Base-by-base conservation (phyloP, 2,329 filamentous ascomycete genomes). In the Xylaria sp. region DNA sequence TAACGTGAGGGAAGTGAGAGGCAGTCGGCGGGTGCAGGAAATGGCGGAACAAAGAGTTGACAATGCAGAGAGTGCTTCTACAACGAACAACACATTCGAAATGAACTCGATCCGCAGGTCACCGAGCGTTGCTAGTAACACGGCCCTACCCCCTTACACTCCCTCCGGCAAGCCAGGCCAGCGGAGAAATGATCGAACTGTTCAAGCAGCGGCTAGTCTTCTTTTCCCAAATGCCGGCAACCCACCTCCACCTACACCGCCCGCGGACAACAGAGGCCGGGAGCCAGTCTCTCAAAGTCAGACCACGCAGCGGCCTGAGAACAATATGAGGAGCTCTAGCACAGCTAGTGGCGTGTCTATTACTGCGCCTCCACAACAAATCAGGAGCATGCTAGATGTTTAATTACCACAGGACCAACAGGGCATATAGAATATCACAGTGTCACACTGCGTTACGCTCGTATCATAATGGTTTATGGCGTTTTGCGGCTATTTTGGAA, bases 371-470 rank as follows among this genome's bases (percentile, higher is more conserved):
- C 83, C 84, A n/a, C 83, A 85, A 70, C 80, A 84, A 69, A 75
- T 87, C 5, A 78, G 76, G 69, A 87, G 85, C 70, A 87, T 87
- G 85, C 67, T 87, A 68, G 85, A 87, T 68, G 70, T 87, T 14
- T 87, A 74, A 72, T 50, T 21, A 12, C 31, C n/a, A 2, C 2
- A 17, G 6, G 23, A 14, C 19, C 35, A 28, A n/a, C 19, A 43
- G 28, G 4, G 31, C 37, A 33, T 38, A 45, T 40, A 52, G 17
- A 40, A 43, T 40, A 43, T 63, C 4, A 25, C 31, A 35, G 17
- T 38, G 49, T 28, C 21, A 31, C 9, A 14, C 21, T 43, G 25
- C 15, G 7, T 59, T 25, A 37, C 14, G 23, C 52, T 8, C 38
- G 25, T 21, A 58, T 47, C 35, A 55, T 54, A 8, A 62, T 57